Conservation (phyloP, 306 rosid species). For the Rubus idaeus region DNA sequence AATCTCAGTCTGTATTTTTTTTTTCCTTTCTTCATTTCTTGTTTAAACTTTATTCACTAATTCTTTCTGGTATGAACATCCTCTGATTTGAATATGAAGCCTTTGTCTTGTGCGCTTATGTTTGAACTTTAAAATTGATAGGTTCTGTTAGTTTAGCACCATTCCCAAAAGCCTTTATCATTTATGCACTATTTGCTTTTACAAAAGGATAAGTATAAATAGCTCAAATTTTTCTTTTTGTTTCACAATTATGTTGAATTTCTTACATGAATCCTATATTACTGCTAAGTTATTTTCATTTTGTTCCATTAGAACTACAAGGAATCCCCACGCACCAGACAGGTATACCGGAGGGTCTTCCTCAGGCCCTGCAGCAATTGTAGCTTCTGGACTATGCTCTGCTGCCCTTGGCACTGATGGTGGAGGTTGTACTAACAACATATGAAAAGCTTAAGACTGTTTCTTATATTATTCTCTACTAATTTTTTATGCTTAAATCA, state of each 20-base stretch:
- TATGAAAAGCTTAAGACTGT: slow-evolving; percentile 22
- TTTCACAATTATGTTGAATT: slow-evolving; percentile 17
- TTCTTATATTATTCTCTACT: slow-evolving; percentile 15
- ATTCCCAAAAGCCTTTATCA: background rate
- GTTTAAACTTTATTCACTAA: background rate
- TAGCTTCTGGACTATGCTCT: slow-evolving; percentile 91
- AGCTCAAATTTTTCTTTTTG: slow-evolving; percentile 14
- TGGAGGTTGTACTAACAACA: slow-evolving; percentile 64
- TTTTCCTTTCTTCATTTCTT: background rate
- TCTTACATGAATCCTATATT: background rate
- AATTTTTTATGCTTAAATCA: slow-evolving; percentile 19
- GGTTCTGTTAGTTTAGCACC: background rate
- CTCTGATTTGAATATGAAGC: too few relatives aligned
- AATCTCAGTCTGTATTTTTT: background rate
- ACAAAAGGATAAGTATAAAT: background rate
- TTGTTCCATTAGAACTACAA: slow-evolving; percentile 58
- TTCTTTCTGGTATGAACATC: background rate
- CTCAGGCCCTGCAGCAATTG: slow-evolving; percentile 96
- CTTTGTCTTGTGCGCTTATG: background rate
- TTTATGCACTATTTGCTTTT: background rate
- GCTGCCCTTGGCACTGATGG: slow-evolving; percentile 98
- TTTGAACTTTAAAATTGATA: background rate
- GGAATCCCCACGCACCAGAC: slow-evolving; percentile 95
- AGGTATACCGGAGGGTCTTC: slow-evolving; percentile 98
- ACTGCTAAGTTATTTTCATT: slow-evolving; percentile 18